phyloP scores from a whole-genome alignment of 257 asterid species.

The Ilex asprella region DNA sequence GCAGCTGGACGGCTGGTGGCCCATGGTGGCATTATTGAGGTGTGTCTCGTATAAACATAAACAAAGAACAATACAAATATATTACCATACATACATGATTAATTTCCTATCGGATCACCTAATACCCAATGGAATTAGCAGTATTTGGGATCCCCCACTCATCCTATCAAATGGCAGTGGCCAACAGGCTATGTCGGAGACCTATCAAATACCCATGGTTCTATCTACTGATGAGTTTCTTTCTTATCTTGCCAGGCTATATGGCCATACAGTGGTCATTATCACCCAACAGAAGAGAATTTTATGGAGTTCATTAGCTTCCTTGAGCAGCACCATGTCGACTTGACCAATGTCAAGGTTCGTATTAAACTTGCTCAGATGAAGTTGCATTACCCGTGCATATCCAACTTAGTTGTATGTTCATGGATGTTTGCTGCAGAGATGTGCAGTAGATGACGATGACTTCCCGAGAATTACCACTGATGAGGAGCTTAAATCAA shows the following conservation, averaged over 20 bases:
- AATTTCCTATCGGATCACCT: no score
- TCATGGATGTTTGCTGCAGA: no score
- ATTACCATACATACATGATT: not conserved
- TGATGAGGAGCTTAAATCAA: no score
- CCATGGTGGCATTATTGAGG: conserved; percentile 19
- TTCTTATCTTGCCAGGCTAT: not conserved
- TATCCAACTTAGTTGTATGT: not conserved
- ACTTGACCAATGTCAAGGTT: conserved; percentile 16
- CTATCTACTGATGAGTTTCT: not conserved
- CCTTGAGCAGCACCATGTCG: conserved; percentile 13
- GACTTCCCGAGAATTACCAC: no score
- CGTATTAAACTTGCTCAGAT: not conserved
- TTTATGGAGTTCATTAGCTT: conserved; percentile 12
- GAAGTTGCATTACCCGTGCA: not conserved
- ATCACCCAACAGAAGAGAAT: conserved; percentile 14
- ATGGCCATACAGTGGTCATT: conserved; percentile 22
- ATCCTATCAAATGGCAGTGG: no score
- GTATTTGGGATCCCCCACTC: no score
- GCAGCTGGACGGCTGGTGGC: conserved; percentile 31
- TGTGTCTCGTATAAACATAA: no score
- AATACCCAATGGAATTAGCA: no score
- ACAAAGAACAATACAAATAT: not conserved
- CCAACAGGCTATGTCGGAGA: no score
- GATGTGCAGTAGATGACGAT: no score
- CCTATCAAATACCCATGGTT: no score